These are phyloP conservation scores for Ceratocystis albifundus DNA, from an alignment of 2,329 filamentous ascomycete species.

Conservation along the genomic window DNA sequence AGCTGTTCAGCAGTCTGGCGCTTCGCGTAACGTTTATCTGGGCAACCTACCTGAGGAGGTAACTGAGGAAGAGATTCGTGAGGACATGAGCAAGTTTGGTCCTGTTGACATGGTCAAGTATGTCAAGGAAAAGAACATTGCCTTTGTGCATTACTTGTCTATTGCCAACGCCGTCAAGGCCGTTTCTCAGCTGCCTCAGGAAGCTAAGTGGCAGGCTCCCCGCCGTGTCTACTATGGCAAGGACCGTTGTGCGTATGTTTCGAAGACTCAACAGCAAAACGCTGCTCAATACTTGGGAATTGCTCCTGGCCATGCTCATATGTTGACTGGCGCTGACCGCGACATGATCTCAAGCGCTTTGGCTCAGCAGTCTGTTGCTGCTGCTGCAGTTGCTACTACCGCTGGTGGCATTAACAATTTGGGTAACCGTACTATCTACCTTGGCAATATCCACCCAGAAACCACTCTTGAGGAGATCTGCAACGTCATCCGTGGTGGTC, in stretches of 20 bases:
- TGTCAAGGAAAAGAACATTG: conserved; percentile 94
- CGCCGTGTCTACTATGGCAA: conserved; percentile 97
- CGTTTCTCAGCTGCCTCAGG: conserved; percentile 88
- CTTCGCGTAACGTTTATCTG: conserved; percentile 92
- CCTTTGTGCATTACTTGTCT: conserved; percentile 93
- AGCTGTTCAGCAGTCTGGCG: conserved; percentile 92
- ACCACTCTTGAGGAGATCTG: conserved; percentile 99
- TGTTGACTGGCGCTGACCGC: conserved; percentile 88
- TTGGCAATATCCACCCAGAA: conserved; percentile 97
- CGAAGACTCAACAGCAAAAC: conserved; percentile 98
- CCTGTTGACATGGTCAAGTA: conserved; percentile 96
- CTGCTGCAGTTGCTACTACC: conserved; percentile 89
- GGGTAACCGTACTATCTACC: conserved; percentile 92
- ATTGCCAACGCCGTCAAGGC: conserved; percentile 98
- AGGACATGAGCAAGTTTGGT: conserved; percentile 92
- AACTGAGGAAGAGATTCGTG: conserved; percentile 79
- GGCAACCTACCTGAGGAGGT: conserved; percentile 88
- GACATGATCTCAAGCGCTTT: conserved; percentile 94
- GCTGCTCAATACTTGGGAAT: conserved; percentile 96
- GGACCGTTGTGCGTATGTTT: conserved; percentile 95
- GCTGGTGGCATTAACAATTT: conserved; percentile 95
- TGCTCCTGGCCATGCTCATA: conserved; percentile 89
- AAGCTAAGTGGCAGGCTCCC: conserved; percentile 91
- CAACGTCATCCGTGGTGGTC: conserved; percentile 90
- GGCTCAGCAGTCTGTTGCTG: conserved; percentile 93